Evolutionary conservation across 2,329 filamentous ascomycete genomes (phyloP), one percentile per base, ranked within the genome.

Genomic region (Epicoccum sorghinum): DNA sequence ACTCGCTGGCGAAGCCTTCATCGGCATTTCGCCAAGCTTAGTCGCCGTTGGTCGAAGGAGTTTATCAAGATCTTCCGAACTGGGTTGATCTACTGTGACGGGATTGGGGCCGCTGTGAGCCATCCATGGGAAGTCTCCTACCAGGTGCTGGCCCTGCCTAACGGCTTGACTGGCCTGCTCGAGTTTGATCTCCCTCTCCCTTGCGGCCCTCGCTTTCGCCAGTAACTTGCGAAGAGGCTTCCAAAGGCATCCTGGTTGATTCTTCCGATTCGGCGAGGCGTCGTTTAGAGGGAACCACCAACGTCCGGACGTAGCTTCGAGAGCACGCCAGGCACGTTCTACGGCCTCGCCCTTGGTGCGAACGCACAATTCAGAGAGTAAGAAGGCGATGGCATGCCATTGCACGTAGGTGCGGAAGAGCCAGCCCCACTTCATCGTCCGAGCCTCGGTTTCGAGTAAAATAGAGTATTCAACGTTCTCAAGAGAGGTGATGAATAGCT

Each of bases 401-500:
- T 88, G 86, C 61, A 86, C 82, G 52, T 87, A 86, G 1, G 84
- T 86, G 22, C 79, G 77, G 75, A 87, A 87, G 0, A 87, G 76
- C 86, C 86, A 89, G 35, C 82, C 79, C 86, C 86, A 89, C 64
- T 85, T 83, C 63, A 80, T 78, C 0, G 83, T 87, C 10, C 81
- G 78, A 32, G 80, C 77, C 61, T 91, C 87, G 0, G 81, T 84
- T 62, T 89, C 85, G 12, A 92, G 76, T 1, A 89, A 79, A 43
- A 87, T 78, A 14, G 84, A 84, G 67, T 89, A 86, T 70, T 93
- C 89, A 41, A 91, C 82, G 24, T 92, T 86, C 65, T 93, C 89
- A 24, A 93, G 82, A 2, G 88, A 86, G 0, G 87, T 89, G 23
- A 87, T 76, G 68, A 91, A 90, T 1, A 93, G 79, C 52, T 86